Evolutionary conservation across 2,329 filamentous ascomycete genomes (phyloP).

Genomic region (Tympanopsis confertula): DNA sequence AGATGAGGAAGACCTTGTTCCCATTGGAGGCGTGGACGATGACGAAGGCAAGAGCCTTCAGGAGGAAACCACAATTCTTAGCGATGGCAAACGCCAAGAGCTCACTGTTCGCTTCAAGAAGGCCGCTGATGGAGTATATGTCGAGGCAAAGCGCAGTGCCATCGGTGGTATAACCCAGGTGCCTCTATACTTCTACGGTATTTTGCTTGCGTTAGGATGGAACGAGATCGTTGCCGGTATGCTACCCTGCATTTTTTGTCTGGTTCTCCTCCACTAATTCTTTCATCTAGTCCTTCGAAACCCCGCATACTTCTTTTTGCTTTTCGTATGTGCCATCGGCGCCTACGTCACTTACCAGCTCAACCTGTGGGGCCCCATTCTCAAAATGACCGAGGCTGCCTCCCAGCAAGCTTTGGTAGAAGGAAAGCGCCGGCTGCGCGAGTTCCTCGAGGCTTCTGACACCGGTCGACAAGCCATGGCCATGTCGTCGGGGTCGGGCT

Average conservation of each 20-base stretch:
- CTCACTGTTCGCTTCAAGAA: conserved; percentile 94
- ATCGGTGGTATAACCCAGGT: conserved; percentile 92
- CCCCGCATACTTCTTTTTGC: conserved; percentile 80
- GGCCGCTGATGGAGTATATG: conserved; percentile 92
- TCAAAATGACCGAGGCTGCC: conserved; percentile 88
- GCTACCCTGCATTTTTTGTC: not conserved
- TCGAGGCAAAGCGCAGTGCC: conserved; percentile 92
- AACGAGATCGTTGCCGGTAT: conserved; percentile 90
- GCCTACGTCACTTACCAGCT: conserved; percentile 87
- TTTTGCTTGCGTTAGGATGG: conserved; percentile 89
- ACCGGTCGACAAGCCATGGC: conserved; percentile 72
- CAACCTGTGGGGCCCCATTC: conserved; percentile 90
- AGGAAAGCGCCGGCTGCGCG: conserved; percentile 78
- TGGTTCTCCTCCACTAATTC: conserved; percentile 9
- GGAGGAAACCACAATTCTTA: conserved; percentile 91
- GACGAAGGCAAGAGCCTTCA: conserved; percentile 89
- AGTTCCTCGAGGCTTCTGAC: conserved; percentile 82
- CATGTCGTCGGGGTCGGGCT: conserved; percentile 35
- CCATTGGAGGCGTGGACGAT: conserved; percentile 88
- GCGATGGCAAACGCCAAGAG: conserved; percentile 81
- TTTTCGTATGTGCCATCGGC: conserved; percentile 64
- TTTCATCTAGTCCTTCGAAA: conserved; percentile 75
- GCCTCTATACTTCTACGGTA: conserved; percentile 84
- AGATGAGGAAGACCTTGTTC: conserved; percentile 79
- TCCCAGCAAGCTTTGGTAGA: conserved; percentile 78